These are phyloP conservation scores for Calocera viscosa DNA, from an alignment of 768 basidiomycete genomes.

Conservation along the genomic window DNA sequence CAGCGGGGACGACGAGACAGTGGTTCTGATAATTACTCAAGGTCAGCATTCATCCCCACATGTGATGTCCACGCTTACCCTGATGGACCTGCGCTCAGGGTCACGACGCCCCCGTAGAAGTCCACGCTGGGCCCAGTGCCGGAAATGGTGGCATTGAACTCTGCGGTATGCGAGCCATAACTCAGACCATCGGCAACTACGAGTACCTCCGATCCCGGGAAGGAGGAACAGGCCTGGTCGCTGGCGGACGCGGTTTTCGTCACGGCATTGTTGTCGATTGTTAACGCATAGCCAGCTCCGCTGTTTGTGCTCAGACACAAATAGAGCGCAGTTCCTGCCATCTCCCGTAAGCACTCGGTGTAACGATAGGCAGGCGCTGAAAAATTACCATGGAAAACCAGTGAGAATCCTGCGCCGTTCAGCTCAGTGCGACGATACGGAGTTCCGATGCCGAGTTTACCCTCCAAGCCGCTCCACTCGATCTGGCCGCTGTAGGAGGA, in stretches of 20 bases:
- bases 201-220: background rate
- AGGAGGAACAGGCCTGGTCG: background rate
- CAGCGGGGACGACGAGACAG: background rate
- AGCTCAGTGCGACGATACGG: background rate
- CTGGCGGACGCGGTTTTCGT: background rate
- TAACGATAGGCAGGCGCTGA: background rate
- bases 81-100: background rate
- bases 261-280: background rate
- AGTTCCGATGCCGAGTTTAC: background rate
- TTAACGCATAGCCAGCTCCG: background rate
- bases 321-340: background rate
- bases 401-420: background rate
- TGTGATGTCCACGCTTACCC: background rate
- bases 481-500: background rate
- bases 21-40: background rate
- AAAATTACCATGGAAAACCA: background rate
- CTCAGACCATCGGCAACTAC: background rate
- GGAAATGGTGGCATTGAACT: background rate
- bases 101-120: background rate
- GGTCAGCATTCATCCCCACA: background rate
- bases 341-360: background rate
- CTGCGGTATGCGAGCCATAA: background rate
- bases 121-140: background rate
- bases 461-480: background rate
- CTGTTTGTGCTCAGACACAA: background rate